Evolutionary conservation across 2,329 filamentous ascomycete species (phyloP), one percentile per base, ranked within the genome.

Genomic region (Ophiosphaerella korrae): DNA sequence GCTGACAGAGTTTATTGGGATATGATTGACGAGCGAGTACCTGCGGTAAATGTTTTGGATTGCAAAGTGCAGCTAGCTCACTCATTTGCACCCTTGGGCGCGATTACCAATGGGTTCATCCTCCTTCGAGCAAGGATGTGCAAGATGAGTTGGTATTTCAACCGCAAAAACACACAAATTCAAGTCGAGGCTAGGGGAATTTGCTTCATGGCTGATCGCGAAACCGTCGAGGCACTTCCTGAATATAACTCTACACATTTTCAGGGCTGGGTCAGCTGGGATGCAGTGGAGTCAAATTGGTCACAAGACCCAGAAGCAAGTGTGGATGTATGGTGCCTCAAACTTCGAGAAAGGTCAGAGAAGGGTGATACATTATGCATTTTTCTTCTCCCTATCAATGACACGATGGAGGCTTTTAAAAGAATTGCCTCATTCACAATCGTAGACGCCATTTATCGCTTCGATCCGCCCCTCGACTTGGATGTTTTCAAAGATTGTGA

Each of bases 121-220:
- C 7, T 12, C 11, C 41, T 43, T 7, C 8, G 41, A n/a, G 41
- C 14, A n/a, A 31, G 35, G 31, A 43, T 43, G 14, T 18, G 31
- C 9, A 32, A 43, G 31, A 35, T 43, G 41, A 35, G 11, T 8
- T 43, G 41, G 41, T 43, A 35, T n/a, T 43, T 43, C 11, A 43
- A 43, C 29, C 41, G 41, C 41, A 14, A 24, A 14, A 35, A 24
- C 14, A 43, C 21, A 18, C 41, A 43, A 18, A 16, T 23, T 12
- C 41, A 43, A 11, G 41, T 43, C 29, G 41, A 43, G 3, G 31
- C 41, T 23, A 14, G 31, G 8, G 23, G 13, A 2, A 21, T 43
- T 13, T 34, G n/a, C 9, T 43, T 34, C 41, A 34, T 35, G 14
- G 14, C 41, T 8, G 29, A 43, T 13, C 41, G 41, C 5, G 31